A percentile compares a stretch with the other conserved stretches of the same genome.
Evolutionary conservation across 345 rosid species (phyloP).

Genomic region (Tarenaya hassleriana): DNA sequence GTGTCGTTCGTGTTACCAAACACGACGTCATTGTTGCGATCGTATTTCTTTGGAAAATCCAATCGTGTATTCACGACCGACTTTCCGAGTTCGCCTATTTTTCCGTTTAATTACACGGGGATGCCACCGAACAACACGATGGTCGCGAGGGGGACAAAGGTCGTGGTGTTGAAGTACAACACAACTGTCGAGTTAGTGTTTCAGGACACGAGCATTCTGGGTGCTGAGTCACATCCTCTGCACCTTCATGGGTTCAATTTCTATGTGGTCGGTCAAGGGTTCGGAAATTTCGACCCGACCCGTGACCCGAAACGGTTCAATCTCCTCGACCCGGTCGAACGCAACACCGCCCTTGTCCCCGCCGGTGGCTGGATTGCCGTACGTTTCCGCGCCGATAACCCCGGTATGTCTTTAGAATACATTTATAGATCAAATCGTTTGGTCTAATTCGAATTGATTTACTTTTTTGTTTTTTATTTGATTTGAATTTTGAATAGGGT

Average conservation of each 20-base stretch:
- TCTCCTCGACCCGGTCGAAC: slow-evolving; percentile 61
- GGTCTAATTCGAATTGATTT: too few relatives aligned
- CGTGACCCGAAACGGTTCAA: slow-evolving; percentile 54
- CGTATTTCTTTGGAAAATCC: slow-evolving; percentile 41
- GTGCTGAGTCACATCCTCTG: slow-evolving; percentile 71
- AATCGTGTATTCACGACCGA: slow-evolving; percentile 44
- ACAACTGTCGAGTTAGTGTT: slow-evolving; percentile 63
- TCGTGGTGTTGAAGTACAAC: slow-evolving; percentile 48
- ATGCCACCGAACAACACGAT: slow-evolving; percentile 56
- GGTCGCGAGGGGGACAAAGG: slow-evolving; percentile 51
- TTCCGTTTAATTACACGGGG: slow-evolving; percentile 68
- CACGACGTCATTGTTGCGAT: slow-evolving; percentile 43
- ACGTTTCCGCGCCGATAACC: slow-evolving; percentile 68
- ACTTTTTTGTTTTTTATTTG: too few relatives aligned
- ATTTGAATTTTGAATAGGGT: too few relatives aligned
- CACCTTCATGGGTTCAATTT: slow-evolving; percentile 77
- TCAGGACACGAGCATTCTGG: slow-evolving; percentile 68
- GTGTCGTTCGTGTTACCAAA: slow-evolving; percentile 51
- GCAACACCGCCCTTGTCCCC: slow-evolving; percentile 65
- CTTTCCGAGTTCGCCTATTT: slow-evolving; percentile 48
- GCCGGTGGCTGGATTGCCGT: slow-evolving; percentile 70
- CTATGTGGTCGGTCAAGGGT: slow-evolving; percentile 71
- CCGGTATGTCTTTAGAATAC: too few relatives aligned
- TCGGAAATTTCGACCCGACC: slow-evolving; percentile 57
- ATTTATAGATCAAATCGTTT: too few relatives aligned